phyloP scores from a whole-genome alignment of 306 rosid genomes.

The Cucurbita pepo region DNA sequence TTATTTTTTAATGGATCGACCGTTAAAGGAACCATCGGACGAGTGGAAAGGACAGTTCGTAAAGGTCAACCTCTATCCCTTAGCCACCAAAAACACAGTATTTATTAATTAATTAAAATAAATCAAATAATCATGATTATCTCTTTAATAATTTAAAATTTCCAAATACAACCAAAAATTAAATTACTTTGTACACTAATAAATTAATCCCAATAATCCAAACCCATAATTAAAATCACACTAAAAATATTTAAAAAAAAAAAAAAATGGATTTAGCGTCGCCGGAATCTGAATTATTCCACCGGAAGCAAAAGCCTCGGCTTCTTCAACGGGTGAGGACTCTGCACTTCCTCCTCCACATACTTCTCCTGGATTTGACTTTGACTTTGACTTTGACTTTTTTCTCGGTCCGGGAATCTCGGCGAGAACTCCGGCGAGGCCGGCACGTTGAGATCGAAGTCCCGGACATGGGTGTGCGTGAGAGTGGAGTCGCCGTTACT shows the following conservation, averaged over 20 bases:
- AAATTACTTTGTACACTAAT: neutral
- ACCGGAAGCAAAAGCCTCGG: constrained; percentile 16
- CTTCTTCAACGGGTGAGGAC: constrained; percentile 68
- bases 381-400: neutral
- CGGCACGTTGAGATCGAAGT: constrained; percentile 78
- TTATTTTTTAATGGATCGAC: too few relatives aligned
- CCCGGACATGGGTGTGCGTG: constrained; percentile 9
- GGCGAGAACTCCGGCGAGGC: constrained; percentile 50
- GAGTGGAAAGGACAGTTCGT: too few relatives aligned
- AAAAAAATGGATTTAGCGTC: neutral
- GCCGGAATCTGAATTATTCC: neutral
- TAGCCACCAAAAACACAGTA: too few relatives aligned
- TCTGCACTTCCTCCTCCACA: constrained; percentile 40
- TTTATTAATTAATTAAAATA: too few relatives aligned
- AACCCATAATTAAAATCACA: neutral
- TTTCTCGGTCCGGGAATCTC: constrained; percentile 1
- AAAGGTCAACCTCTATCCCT: too few relatives aligned
- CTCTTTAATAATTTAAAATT: too few relatives aligned
- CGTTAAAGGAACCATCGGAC: too few relatives aligned
- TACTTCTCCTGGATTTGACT: neutral
- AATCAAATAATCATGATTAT: too few relatives aligned
- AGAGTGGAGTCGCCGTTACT: constrained; percentile 39
- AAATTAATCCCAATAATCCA: neutral
- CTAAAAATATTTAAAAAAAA: too few relatives aligned
- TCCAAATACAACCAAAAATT: too few relatives aligned